Base-by-base conservation (phyloP, 148 eudicot species). In the Rhododendron williamsianum region DNA sequence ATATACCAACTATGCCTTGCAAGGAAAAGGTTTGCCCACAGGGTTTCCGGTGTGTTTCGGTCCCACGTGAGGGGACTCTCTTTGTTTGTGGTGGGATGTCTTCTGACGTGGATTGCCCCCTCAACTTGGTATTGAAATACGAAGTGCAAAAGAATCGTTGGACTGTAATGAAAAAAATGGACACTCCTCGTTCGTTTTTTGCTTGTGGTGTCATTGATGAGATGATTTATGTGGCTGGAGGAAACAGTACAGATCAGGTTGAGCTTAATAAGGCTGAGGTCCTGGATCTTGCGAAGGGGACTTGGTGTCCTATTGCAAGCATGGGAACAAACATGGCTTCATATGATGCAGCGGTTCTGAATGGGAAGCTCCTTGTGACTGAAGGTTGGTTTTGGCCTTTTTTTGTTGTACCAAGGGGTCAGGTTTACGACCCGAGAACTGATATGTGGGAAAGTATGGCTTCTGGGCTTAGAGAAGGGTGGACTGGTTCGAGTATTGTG, bases 321-420 rank as follows among this genome's bases (percentile, higher is more conserved):
- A 97, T 97, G 99, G 92, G 91, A 15, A 89, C 95, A 1, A 90
- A 87, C 87, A 95, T 97, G 99, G 91, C 99, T 9, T 91, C 95
- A 4, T 95, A 95, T 88, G 98, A 97, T 84, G 80, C 98, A 3
- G 98, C 98, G 3, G 98, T 97, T 83, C 90, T 97, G 11, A 82
- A 94, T 71, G 98, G 99, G 46, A 95, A 95, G 89, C 93, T 97
- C 84, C 90, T 95, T 33, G 94, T 95, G 56, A 97, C 98, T 1
- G 99, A 97, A 87, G 99, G 99, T 6, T 97, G 98, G 99, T 90
- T 93, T 89, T 97, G 99, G 99, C 99, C 99, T 4, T 97, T 97
- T 88, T 95, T 90, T 89, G 94, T 92, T 13, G 94, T 94, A 0
- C 99, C 99, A 2, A 86, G 96, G 76, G 99, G 99, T 80, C 99